phyloP scores from a whole-genome alignment of 352 stramenopile genomes.

The Globisporangium nunn region DNA sequence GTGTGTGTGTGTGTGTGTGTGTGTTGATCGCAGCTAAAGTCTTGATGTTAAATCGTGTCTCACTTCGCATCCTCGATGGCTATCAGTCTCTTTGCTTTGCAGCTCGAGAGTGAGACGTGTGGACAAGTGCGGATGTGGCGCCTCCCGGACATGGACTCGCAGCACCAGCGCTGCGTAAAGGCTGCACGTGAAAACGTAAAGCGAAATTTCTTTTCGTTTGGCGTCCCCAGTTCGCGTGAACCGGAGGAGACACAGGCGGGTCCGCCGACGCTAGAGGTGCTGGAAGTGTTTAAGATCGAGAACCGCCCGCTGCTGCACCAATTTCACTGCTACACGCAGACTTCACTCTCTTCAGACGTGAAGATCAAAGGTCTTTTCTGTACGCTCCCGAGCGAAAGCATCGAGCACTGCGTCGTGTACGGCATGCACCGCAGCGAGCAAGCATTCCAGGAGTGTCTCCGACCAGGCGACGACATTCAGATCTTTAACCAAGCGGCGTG shows the following conservation, averaged over 20 bases:
- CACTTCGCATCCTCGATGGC: background rate
- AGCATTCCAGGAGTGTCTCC: background rate
- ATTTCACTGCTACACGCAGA: slow-evolving; percentile 43
- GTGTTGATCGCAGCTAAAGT: background rate
- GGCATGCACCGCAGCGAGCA: slow-evolving; percentile 37
- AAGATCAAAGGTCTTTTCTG: slow-evolving; percentile 83
- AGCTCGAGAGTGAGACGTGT: slow-evolving; percentile 59
- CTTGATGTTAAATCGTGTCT: background rate
- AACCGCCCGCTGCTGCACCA: slow-evolving; percentile 46
- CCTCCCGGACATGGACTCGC: slow-evolving; percentile 33
- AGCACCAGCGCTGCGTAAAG: slow-evolving; percentile 52
- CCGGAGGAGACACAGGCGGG: background rate
- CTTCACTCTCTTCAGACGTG: slow-evolving; percentile 9
- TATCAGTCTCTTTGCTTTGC: slow-evolving; percentile 43
- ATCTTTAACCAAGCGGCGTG: slow-evolving; percentile 34
- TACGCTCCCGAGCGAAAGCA: slow-evolving; percentile 34
- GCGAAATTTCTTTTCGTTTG: slow-evolving; percentile 28
- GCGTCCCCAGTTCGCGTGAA: background rate
- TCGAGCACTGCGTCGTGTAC: slow-evolving; percentile 55
- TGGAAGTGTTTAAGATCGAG: slow-evolving; percentile 79
- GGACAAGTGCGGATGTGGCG: slow-evolving; percentile 45
- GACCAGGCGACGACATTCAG: slow-evolving; percentile 7
- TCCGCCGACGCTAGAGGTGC: slow-evolving; percentile 34
- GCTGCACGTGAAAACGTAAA: slow-evolving; percentile 71
- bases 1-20: slow-evolving; percentile 23